A percentile compares a stretch with the other conserved stretches of the same genome.
Conservation (phyloP, 805 yeast genomes). For the Zygosaccharomyces lentus region DNA sequence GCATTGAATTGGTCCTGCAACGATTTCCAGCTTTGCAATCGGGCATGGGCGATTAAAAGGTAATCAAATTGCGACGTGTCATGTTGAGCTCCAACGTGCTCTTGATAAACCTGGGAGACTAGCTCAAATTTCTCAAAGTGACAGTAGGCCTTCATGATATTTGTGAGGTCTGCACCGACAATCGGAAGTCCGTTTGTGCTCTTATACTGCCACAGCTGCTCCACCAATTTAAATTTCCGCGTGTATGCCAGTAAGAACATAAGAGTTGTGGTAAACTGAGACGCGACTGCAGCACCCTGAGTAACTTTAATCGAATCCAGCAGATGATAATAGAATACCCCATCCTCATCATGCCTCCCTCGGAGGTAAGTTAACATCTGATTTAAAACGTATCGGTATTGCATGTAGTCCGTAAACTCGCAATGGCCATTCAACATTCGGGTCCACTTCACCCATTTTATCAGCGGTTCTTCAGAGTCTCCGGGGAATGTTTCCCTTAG, state of each 20-base stretch:
- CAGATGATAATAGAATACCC: neutral
- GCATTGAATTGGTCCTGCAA: constrained; percentile 55
- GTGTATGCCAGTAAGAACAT: constrained; percentile 20
- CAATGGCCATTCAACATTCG: constrained; percentile 27
- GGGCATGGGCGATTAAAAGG: constrained; percentile 44
- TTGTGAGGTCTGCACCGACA: constrained; percentile 21
- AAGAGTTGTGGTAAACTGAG: constrained; percentile 30
- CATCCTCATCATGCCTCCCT: constrained; percentile 2
- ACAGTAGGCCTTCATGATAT: constrained; percentile 24
- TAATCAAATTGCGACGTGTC: constrained; percentile 45
- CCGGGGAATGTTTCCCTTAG: constrained; percentile 6
- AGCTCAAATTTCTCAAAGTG: constrained; percentile 17
- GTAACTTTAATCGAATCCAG: constrained; percentile 8
- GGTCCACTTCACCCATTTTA: constrained; percentile 27
- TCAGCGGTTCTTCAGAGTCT: constrained; percentile 12
- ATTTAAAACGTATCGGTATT: constrained; percentile 17
- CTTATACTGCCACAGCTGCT: constrained; percentile 35
- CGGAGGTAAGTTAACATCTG: constrained; percentile 20
- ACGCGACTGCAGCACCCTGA: constrained; percentile 22
- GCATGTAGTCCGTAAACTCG: constrained; percentile 22
- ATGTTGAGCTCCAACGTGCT: constrained; percentile 40
- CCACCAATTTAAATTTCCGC: constrained; percentile 15
- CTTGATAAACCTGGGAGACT: constrained; percentile 37
- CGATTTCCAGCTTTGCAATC: constrained; percentile 47
- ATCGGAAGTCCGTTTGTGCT: constrained; percentile 17